phyloP scores from a whole-genome alignment of 495 filamentous ascomycete species.

The Lasiosphaeria ovina region DNA sequence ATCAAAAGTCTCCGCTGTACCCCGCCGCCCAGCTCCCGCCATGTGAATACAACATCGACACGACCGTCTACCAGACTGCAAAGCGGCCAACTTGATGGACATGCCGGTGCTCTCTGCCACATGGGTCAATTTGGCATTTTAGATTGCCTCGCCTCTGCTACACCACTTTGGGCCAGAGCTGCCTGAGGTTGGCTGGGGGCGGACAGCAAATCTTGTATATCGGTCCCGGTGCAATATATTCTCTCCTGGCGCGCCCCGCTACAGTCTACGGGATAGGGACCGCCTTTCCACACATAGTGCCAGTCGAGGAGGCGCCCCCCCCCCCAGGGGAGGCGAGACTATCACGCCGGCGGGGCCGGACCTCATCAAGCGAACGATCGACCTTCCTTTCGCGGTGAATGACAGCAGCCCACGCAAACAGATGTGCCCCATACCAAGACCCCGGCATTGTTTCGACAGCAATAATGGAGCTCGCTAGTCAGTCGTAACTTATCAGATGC shows the following conservation, averaged over 20 bases:
- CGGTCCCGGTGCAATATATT: constrained; percentile 34
- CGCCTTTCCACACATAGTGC: constrained; percentile 29
- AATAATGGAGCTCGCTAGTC: not conserved
- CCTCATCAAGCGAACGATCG: constrained; percentile 16
- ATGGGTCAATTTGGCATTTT: constrained; percentile 26
- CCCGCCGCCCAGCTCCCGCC: constrained; percentile 18
- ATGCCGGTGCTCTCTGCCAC: constrained; percentile 19
- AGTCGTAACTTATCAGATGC: not conserved
- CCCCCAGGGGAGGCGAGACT: constrained; percentile 2
- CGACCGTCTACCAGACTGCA: not conserved
- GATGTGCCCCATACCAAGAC: constrained; percentile 26
- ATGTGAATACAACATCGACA: constrained; percentile 20
- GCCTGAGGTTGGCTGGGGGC: constrained; percentile 11
- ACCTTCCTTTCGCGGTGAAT: constrained; percentile 33
- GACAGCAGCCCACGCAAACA: constrained; percentile 12
- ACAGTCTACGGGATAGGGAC: constrained; percentile 31
- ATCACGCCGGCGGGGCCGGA: constrained; percentile 15
- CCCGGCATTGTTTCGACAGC: constrained; percentile 28
- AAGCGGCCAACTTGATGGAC: constrained; percentile 13
- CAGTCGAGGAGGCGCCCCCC: not conserved
- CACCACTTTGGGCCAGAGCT: constrained; percentile 10
- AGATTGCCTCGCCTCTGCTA: constrained; percentile 20
- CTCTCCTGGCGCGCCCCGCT: constrained; percentile 20
- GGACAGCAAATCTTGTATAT: constrained; percentile 18
- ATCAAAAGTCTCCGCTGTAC: constrained; percentile 30